Percentiles rank a stretch among this genome's conserved stretches.
These are phyloP conservation scores for Pyricularia grisea DNA, from an alignment of 2,329 filamentous ascomycete species.

Conservation along the genomic window DNA sequence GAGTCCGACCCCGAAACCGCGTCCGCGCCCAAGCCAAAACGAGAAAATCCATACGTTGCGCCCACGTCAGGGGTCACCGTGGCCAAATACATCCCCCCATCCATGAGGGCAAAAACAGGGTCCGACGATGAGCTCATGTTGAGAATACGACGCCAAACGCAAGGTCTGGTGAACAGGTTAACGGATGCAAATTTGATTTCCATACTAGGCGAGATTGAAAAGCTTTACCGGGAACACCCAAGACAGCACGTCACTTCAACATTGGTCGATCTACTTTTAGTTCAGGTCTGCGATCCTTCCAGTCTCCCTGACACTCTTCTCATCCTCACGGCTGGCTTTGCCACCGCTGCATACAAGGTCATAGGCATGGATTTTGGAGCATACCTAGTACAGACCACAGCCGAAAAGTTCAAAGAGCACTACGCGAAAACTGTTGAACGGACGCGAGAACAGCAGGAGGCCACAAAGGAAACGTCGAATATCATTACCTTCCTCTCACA, in stretches of 20 bases:
- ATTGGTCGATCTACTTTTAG: constrained; percentile 67
- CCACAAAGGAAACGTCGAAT: constrained; percentile 59
- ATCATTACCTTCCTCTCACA: constrained; percentile 75
- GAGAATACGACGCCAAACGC: constrained; percentile 68
- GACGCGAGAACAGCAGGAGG: constrained; percentile 18
- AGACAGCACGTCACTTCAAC: constrained; percentile 82
- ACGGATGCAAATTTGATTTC: constrained; percentile 85
- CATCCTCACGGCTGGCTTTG: constrained; percentile 82
- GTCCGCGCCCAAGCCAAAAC: constrained; percentile 13
- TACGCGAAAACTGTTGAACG: constrained; percentile 38
- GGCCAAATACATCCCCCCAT: constrained; percentile 84
- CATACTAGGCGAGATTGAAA: constrained; percentile 74
- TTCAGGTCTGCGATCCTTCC: constrained; percentile 71
- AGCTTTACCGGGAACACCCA: constrained; percentile 73
- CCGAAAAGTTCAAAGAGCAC: constrained; percentile 62
- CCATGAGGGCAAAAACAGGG: constrained; percentile 55
- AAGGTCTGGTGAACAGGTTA: constrained; percentile 85
- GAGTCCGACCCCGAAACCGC: constrained; percentile 19
- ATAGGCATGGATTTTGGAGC: constrained; percentile 86
- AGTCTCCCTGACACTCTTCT: constrained; percentile 80
- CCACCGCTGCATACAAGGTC: constrained; percentile 78
- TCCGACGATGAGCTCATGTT: constrained; percentile 58
- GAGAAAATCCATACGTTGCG: constrained; percentile 83
- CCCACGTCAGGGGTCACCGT: constrained; percentile 40
- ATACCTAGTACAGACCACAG: constrained; percentile 69